phyloP scores from a whole-genome alignment of 169 alveolate genomes.

The Plasmodium malariae region DNA sequence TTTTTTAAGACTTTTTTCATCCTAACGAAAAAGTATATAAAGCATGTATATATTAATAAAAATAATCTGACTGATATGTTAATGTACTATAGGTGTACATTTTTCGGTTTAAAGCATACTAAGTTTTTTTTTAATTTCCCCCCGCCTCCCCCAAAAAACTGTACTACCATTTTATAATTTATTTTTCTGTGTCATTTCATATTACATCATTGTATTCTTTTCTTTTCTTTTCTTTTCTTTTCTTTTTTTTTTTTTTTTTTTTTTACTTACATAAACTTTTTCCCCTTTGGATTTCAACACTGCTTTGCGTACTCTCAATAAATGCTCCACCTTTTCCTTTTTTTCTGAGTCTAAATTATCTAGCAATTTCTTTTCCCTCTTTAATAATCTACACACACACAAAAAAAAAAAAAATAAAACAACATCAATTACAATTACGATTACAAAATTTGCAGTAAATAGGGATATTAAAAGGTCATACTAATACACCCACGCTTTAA shows the following conservation, averaged over 20 bases:
- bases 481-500: too few relatives aligned
- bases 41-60: too few relatives aligned
- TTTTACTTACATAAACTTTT: slow-evolving; percentile 45
- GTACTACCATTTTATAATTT: too few relatives aligned
- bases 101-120: too few relatives aligned
- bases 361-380: slow-evolving; percentile 38
- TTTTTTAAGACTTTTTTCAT: slow-evolving; percentile 69
- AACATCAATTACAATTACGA: neutral
- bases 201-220: too few relatives aligned
- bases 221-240: neutral
- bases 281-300: slow-evolving; percentile 53
- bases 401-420: neutral
- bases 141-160: too few relatives aligned
- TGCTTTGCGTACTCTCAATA: slow-evolving; percentile 36
- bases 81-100: too few relatives aligned
- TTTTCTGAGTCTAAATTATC: slow-evolving; percentile 21
- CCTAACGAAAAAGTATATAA: too few relatives aligned
- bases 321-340: slow-evolving; percentile 40
- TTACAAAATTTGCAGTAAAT: neutral
- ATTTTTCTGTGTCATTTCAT: too few relatives aligned
- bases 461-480: neutral
- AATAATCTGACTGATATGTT: too few relatives aligned
- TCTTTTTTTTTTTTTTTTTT: neutral
- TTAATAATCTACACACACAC: slow-evolving; percentile 13
- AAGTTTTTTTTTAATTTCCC: too few relatives aligned